Evolutionary conservation across 2,329 filamentous ascomycete species (phyloP), one percentile per base, ranked within the genome.

Genomic region (Curvularia hawaiiensis): DNA sequence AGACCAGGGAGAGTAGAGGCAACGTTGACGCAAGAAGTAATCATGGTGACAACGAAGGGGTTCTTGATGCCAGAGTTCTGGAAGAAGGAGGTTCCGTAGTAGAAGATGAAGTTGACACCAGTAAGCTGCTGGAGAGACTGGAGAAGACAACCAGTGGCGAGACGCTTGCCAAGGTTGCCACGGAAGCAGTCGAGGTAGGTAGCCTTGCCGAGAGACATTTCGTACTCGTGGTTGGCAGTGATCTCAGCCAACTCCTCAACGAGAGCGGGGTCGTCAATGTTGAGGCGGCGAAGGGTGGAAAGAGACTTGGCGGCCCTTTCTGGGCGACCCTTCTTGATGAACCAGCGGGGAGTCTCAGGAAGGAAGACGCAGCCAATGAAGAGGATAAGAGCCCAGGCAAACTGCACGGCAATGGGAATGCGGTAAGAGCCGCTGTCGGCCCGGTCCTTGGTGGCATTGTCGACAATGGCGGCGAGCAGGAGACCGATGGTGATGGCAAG

Each of bases 61-160:
- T 77, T 75, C 31, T 57, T 55, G 61, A 78, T 75, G 24, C 76
- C 75, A 7, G 74, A 72, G 54, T 76, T 76, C 61, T 75, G 59
- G 72, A 78, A 78, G 63, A 77, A 78, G 18, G 70, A 74, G 12
- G 74, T 77, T 39, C 76, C 75, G 40, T 77, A 77, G 69, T 79
- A 79, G 64, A 78, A 78, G 63, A 78, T 79, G 64, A 78, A 79
- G 64, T 74, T 79, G 61, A 79, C 76, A 65, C 78, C 78, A 26
- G 75, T 90, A 11, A 94, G 82, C 72, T 95, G 91, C 72, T 95
- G 91, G 12, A 94, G 84, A 76, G 89, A 88, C 72, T 95, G 91
- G 20, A 94, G 81, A 35, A 83, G 80, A 71, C 89, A 92, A 45
- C 90, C 90, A 12, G 90, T 92, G 40, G 89, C 76, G 1, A 88